A percentile compares a stretch with the other conserved stretches of the same genome.
phyloP scores from a whole-genome alignment of 768 basidiomycete species.

The Macrolepiota albuminosa region DNA sequence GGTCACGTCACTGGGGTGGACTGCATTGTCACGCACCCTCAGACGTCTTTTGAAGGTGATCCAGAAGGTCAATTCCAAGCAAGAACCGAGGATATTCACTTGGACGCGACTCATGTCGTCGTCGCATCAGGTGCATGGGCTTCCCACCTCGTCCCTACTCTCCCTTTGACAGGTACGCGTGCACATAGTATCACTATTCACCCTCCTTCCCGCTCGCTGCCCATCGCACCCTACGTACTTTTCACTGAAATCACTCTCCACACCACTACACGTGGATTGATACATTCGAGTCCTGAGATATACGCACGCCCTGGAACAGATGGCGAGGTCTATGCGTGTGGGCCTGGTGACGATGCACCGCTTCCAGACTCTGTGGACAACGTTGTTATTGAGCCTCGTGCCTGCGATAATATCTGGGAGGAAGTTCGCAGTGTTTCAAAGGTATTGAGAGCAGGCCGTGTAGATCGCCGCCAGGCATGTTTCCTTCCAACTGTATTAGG shows the following conservation, averaged over 20 bases:
- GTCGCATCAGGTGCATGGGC: constrained; percentile 90
- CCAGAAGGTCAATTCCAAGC: constrained; percentile 13
- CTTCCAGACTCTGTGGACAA: constrained; percentile 70
- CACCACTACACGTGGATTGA: constrained; percentile 2
- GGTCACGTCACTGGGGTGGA: constrained; percentile 47
- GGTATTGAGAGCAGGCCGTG: constrained; percentile 48
- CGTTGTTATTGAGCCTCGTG: constrained; percentile 52
- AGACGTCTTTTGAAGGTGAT: background rate
- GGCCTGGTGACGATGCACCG: constrained; percentile 66
- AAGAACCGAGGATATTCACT: constrained; percentile 20
- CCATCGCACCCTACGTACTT: constrained; percentile 70
- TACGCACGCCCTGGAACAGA: constrained; percentile 69
- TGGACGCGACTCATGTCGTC: constrained; percentile 65
- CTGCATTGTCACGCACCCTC: constrained; percentile 22
- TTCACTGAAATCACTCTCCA: constrained; percentile 67
- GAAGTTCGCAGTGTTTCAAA: constrained; percentile 59
- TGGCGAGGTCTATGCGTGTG: constrained; percentile 73
- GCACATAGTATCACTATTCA: constrained; percentile 71
- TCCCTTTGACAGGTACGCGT: constrained; percentile 60
- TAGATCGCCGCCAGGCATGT: constrained; percentile 63
- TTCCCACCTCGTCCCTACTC: constrained; percentile 45
- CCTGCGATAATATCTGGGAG: constrained; percentile 51
- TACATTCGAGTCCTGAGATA: constrained; percentile 54
- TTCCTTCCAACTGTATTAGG: constrained; percentile 62
- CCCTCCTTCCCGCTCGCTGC: constrained; percentile 33